Base-by-base conservation (phyloP, 495 filamentous ascomycete genomes). In the Neurospora cerealis region DNA sequence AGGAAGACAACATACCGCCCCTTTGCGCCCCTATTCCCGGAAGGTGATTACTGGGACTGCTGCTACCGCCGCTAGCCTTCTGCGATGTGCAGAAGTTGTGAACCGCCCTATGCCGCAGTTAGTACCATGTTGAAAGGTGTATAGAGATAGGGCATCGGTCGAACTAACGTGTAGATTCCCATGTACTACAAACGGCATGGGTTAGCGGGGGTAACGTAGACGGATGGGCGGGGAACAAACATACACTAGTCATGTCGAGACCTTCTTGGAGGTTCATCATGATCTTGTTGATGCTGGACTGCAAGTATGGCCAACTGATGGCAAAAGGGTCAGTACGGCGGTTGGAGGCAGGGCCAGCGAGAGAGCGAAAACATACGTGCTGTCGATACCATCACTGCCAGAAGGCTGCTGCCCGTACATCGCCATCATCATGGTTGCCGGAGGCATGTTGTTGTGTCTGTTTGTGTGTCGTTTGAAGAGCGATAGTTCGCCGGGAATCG, bases 11-110 rank as follows among this genome's bases (percentile, higher is more conserved):
- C 86, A 70, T 83, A 93, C 94, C 94, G 82, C 95, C 95, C 72
- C 95, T 88, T 82, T 96, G 92, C 70, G 90, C 86, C 21, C 81
- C 87, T 70, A 81, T 80, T 34, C 69, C 79, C 81, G 54, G 32
- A 66, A 66, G 54, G 54, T 34, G 28, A 66, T 17, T 17, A 66
- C 54, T 66, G 28, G 24, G 24, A 66, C 54, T 9, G 9, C 69
- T 44, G 32, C 69, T 76, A 21, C 85, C 77, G 10, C 81, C 82
- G 39, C 94, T 90, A 3, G 93, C 94, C 82, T 98, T 98, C 80
- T 97, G 96, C 38, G 96, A 97, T 72, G 96, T 98, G 83, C 96
- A 99, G 80, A 99, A 99, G 85, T 99, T 97, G 81, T 99, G 96
- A 37, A 99, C 95, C 72, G 95, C 94, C 36, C 93, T 96, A 19